A percentile compares a stretch with the other conserved stretches of the same genome.
Conservation (phyloP, 352 stramenopile species). For the Pythium brassicae region DNA sequence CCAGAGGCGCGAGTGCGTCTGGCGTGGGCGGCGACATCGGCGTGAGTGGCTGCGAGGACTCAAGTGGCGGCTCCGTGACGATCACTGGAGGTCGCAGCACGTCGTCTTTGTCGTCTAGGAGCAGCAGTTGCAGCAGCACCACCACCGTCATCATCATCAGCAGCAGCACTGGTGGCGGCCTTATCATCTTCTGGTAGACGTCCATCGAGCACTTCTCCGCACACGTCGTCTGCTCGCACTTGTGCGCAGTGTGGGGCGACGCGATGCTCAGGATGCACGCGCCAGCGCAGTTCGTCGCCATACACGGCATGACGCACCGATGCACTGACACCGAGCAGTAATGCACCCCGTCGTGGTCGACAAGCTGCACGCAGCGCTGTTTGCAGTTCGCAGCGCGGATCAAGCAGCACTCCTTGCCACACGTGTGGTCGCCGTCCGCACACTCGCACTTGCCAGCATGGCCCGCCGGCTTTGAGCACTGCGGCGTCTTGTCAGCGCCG, state of each 20-base stretch:
- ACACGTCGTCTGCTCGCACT: constrained; percentile 56
- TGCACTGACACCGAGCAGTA: constrained; percentile 53
- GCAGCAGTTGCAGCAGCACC: no score
- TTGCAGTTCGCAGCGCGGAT: constrained; percentile 46
- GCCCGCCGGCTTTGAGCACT: constrained; percentile 47
- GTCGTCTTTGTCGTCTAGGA: no score
- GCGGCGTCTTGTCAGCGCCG: constrained; percentile 21
- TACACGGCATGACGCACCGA: constrained; percentile 51
- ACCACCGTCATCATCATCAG: no score
- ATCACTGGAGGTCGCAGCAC: no score
- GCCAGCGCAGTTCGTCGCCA: constrained; percentile 30
- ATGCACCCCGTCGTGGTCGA: constrained; percentile 39
- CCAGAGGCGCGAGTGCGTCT: no score
- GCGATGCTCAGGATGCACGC: constrained; percentile 53
- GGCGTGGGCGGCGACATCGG: no score
- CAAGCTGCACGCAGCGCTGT: constrained; percentile 34
- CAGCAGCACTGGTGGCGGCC: no score
- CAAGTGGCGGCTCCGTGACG: no score
- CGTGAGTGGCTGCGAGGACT: no score
- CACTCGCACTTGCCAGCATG: constrained; percentile 72
- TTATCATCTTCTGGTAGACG: no score
- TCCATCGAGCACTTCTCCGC: constrained; percentile 57
- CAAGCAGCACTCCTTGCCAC: constrained; percentile 36
- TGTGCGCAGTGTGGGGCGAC: constrained; percentile 44
- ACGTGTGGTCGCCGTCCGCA: constrained; percentile 58